Base-by-base conservation (phyloP, 179 eudicot species). In the Carnegiea gigantea region DNA sequence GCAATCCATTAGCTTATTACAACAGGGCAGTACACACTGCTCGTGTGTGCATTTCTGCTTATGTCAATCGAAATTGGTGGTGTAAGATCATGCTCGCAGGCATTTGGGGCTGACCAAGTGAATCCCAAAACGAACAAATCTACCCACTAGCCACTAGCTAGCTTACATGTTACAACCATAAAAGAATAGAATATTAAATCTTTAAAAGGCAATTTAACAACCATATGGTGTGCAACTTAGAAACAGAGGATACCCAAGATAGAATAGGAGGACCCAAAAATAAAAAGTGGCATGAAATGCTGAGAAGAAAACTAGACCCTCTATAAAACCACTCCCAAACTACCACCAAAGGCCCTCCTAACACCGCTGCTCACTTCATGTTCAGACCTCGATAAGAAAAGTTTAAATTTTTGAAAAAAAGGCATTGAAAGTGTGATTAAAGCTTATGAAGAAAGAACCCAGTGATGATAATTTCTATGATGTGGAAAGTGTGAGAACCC, bases 371-470 rank as follows among this genome's bases (percentile, higher is more conserved):
- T 82, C 77, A 78, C 84, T 84, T 81, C 78, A 10, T n/a, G 57
- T 17, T 51, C 1, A 51, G 18, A 57, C n/a, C 9, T n/a, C 18
- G n/a, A 12, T 62, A 71, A 71, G 51, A n/a, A 48, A 30, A 46
- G 36, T 6, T 17, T 3, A 40, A 51, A 51, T 13, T 51, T 38
- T 20, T 44, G 53, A 23, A 70, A 33, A 70, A 36, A 14, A 2
- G 36, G 26, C n/a, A 5, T 49, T 73, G 62, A 70, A n/a, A 23
- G 11, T 38, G 24, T 6, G 23, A 71, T 77, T 70, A 89, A 3
- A 87, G 71, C 86, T 92, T 93, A 78, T 92, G 97, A 60, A 94
- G 91, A 78, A 93, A 93, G 70, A 93, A 93, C 83, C 95, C 90
- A 75, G 95, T 93, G 85, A 92, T 92, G 84, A 93, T 92, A 83